Percentiles rank a stretch among this genome's conserved stretches.
phyloP scores from a whole-genome alignment of 1,284 basidiomycete genomes.

The Leccinum fallax region DNA sequence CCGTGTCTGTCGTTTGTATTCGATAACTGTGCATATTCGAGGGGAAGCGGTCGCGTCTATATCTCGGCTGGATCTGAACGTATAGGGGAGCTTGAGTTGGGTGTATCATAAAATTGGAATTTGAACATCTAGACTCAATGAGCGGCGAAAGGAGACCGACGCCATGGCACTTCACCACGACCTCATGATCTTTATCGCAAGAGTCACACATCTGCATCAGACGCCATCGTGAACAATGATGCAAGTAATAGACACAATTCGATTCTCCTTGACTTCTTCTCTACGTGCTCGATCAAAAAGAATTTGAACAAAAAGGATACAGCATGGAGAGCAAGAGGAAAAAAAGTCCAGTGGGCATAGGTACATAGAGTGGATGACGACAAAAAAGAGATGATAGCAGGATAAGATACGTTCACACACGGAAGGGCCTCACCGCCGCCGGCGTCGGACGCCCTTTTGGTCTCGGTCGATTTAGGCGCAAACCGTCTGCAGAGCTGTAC shows the following conservation, averaged over 20 bases:
- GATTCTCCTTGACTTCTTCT: neutral
- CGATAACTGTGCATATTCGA: neutral
- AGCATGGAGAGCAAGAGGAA: constrained; percentile 11
- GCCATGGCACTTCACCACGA: neutral
- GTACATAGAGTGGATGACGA: constrained; percentile 23
- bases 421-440: constrained; percentile 24
- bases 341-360: constrained; percentile 17
- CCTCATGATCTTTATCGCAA: neutral
- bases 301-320: constrained; percentile 4
- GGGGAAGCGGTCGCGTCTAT: neutral
- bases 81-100: neutral
- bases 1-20: neutral
- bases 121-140: neutral
- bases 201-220: no score
- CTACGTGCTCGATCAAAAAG: constrained; percentile 8
- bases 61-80: neutral
- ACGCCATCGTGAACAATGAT: constrained; percentile 2
- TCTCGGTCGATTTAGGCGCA: constrained; percentile 65
- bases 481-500: constrained; percentile 56
- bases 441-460: constrained; percentile 35
- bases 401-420: constrained; percentile 18
- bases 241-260: constrained; percentile 5
- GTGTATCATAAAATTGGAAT: neutral
- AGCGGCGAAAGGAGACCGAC: no score
- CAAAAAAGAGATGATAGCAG: neutral